phyloP scores from a whole-genome alignment of 768 basidiomycete species.

The Calocera viscosa region DNA sequence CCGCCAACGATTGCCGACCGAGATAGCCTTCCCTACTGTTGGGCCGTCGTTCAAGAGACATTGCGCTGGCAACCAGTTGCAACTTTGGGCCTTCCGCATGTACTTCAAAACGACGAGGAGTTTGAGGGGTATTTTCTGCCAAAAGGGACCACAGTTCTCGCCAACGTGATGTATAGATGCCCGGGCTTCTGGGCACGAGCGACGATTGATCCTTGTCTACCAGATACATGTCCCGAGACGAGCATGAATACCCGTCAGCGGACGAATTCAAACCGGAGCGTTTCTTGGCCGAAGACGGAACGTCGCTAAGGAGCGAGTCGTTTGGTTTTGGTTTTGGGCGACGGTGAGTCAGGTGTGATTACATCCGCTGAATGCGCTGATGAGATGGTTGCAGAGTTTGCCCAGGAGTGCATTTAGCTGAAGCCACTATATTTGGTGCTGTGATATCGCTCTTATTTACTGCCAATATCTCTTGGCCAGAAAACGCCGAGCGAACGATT shows the following conservation, averaged over 20 bases:
- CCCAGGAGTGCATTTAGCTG: background rate
- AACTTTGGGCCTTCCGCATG: slow-evolving; percentile 16
- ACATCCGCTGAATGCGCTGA: background rate
- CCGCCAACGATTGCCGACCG: slow-evolving; percentile 18
- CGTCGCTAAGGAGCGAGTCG: background rate
- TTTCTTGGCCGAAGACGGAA: background rate
- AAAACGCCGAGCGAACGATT: background rate
- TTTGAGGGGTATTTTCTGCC: slow-evolving; percentile 24
- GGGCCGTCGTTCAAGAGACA: background rate
- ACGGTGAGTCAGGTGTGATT: background rate
- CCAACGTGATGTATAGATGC: slow-evolving; percentile 24
- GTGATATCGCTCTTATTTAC: background rate
- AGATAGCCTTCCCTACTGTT: background rate
- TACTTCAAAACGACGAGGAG: slow-evolving; percentile 18
- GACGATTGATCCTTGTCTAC: background rate
- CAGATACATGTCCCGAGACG: slow-evolving; percentile 7
- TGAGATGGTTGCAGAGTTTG: background rate
- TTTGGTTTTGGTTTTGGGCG: background rate
- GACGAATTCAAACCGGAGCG: slow-evolving; percentile 10
- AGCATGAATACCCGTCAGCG: background rate
- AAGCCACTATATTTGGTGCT: background rate
- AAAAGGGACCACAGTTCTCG: slow-evolving; percentile 22
- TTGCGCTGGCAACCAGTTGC: background rate
- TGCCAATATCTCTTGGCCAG: background rate
- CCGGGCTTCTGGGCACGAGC: slow-evolving; percentile 20